phyloP scores from a whole-genome alignment of 192 early-diverging fungal species.

The Coemansia sp. region DNA sequence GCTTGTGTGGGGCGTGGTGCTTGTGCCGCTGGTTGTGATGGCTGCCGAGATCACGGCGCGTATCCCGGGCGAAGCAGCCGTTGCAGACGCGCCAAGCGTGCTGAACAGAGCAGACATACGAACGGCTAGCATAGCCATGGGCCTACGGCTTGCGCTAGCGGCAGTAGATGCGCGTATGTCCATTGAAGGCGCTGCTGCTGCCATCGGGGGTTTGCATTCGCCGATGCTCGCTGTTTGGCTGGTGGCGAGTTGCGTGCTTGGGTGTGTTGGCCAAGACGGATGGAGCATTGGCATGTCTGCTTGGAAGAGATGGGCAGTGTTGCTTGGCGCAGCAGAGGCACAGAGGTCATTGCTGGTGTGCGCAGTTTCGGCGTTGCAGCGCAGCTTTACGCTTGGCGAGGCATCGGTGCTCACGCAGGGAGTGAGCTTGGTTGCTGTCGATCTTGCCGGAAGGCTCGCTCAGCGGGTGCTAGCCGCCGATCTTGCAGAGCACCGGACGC shows the following conservation, averaged over 20 bases:
- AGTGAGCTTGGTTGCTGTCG: constrained; percentile 4
- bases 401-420: constrained; percentile 33
- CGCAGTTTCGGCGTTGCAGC: constrained; percentile 11
- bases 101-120: neutral
- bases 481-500: neutral
- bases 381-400: constrained; percentile 48
- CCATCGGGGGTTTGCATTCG: neutral
- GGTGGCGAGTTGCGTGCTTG: neutral
- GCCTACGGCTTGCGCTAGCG: neutral
- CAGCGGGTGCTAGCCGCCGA: neutral
- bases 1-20: constrained; percentile 25
- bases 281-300: neutral
- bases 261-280: neutral
- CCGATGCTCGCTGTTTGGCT: constrained; percentile 4
- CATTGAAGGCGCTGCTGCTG: neutral
- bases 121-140: constrained; percentile 2
- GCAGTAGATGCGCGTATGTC: neutral
- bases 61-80: neutral
- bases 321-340: neutral
- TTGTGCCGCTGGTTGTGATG: constrained; percentile 36
- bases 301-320: neutral
- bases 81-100: neutral
- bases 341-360: neutral
- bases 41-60: constrained; percentile 6
- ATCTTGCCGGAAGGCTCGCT: constrained; percentile 10